Evolutionary conservation across 352 stramenopile genomes (phyloP).

Genomic region (Phytophthora pseudosyringae): DNA sequence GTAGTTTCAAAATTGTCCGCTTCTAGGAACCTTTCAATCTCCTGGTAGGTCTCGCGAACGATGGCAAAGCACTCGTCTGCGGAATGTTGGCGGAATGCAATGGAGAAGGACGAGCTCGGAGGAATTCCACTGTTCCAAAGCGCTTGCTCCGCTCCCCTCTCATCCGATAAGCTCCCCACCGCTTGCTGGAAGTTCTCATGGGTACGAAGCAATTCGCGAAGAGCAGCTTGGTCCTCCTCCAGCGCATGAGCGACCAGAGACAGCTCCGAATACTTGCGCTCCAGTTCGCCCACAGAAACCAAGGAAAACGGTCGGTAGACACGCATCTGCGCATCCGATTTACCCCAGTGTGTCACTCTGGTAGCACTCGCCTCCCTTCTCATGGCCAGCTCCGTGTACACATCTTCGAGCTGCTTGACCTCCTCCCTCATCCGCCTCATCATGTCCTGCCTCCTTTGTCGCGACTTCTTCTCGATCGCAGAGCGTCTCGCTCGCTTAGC

Average conservation of each 20-base stretch:
- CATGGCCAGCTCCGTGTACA: constrained; percentile 42
- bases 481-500: constrained; percentile 48
- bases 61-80: constrained; percentile 43
- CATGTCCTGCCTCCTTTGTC: constrained; percentile 33
- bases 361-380: not conserved
- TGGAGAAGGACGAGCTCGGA: constrained; percentile 45
- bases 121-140: constrained; percentile 37
- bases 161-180: constrained; percentile 15
- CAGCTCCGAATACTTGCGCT: constrained; percentile 40
- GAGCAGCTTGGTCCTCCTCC: constrained; percentile 40
- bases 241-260: constrained; percentile 43
- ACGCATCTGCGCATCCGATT: not conserved
- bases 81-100: constrained; percentile 24
- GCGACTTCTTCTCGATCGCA: constrained; percentile 62
- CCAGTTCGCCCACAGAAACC: constrained; percentile 9
- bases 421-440: constrained; percentile 53
- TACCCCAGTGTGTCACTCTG: not conserved
- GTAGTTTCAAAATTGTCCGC: constrained; percentile 33
- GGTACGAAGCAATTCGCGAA: constrained; percentile 31
- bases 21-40: constrained; percentile 45
- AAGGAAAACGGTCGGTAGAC: constrained; percentile 5
- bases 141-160: not conserved
- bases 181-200: constrained; percentile 37
- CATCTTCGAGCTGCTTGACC: constrained; percentile 49
- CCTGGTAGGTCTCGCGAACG: constrained; percentile 50